Evolutionary conservation across 768 basidiomycete genomes (phyloP).

Genomic region (Leccinellum albellum): DNA sequence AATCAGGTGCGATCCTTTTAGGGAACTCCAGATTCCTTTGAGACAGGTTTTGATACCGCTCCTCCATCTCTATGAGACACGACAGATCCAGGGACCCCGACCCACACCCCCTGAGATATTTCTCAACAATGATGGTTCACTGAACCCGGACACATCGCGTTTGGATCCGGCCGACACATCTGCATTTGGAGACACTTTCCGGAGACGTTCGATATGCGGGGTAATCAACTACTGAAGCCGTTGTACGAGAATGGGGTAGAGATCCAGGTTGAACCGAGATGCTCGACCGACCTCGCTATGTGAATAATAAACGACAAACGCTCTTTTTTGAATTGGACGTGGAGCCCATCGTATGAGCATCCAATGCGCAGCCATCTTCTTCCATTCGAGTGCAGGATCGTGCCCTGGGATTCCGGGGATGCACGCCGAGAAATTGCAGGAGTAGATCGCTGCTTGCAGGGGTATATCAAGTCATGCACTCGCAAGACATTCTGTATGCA

Average conservation of each 20-base stretch:
- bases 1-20: constrained; percentile 17
- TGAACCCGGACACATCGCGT: constrained; percentile 10
- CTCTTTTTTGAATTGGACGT: not conserved
- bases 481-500: not conserved
- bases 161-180: constrained; percentile 21
- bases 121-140: not conserved
- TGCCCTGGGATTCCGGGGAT: not conserved
- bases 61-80: not conserved
- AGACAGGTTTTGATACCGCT: no score
- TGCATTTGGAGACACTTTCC: constrained; percentile 14
- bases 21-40: constrained; percentile 25
- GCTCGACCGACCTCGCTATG: not conserved
- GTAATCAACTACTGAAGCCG: not conserved
- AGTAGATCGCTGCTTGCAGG: not conserved
- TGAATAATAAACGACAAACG: not conserved
- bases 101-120: not conserved
- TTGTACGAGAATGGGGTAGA: not conserved
- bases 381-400: constrained; percentile 4
- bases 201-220: constrained; percentile 1
- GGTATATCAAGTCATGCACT: not conserved
- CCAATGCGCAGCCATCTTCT: constrained; percentile 1
- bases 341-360: not conserved
- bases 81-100: not conserved
- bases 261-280: constrained; percentile 6
- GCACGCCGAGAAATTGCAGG: not conserved